Percentiles rank a stretch among this genome's conserved stretches.
Conservation (phyloP, 2,329 filamentous ascomycete genomes). For the Colletotrichum paranaense region DNA sequence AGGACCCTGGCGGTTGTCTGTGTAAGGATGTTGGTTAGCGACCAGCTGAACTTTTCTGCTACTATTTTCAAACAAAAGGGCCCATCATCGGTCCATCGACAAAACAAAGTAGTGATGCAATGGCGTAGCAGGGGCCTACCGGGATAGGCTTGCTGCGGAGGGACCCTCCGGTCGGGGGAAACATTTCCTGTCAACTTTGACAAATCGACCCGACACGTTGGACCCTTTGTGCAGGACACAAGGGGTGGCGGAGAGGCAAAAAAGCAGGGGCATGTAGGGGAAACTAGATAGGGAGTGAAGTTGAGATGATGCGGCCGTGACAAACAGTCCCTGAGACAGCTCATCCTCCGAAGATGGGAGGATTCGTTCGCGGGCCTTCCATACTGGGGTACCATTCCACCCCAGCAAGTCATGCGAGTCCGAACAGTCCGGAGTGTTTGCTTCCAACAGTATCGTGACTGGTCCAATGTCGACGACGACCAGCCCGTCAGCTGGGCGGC, state of each 20-base stretch:
- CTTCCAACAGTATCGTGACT: not conserved
- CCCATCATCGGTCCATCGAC: not conserved
- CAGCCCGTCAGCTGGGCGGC: constrained; percentile 1
- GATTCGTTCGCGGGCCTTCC: constrained; percentile 4
- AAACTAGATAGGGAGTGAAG: constrained; percentile 5
- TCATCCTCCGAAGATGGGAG: constrained; percentile 19
- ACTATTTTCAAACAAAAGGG: constrained; percentile 12
- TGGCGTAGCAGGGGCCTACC: too few relatives aligned
- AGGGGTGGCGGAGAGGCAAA: not conserved
- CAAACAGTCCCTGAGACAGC: constrained; percentile 11
- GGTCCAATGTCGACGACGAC: not conserved
- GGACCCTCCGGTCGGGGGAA: not conserved
- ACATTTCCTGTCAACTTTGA: constrained; percentile 15
- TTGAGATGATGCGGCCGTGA: constrained; percentile 20
- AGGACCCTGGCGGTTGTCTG: constrained; percentile 77
- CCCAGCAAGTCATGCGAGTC: constrained; percentile 30
- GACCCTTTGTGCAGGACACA: constrained; percentile 18
- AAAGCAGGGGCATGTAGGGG: not conserved
- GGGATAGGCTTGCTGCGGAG: not conserved
- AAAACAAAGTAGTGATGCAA: not conserved
- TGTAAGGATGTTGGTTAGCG: constrained; percentile 36
- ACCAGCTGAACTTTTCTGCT: not conserved
- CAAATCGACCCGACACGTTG: constrained; percentile 12
- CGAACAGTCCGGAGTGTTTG: constrained; percentile 18
- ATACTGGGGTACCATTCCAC: not conserved